phyloP scores from a whole-genome alignment of 2,329 filamentous ascomycete genomes.

The Lecanosticta acicola region DNA sequence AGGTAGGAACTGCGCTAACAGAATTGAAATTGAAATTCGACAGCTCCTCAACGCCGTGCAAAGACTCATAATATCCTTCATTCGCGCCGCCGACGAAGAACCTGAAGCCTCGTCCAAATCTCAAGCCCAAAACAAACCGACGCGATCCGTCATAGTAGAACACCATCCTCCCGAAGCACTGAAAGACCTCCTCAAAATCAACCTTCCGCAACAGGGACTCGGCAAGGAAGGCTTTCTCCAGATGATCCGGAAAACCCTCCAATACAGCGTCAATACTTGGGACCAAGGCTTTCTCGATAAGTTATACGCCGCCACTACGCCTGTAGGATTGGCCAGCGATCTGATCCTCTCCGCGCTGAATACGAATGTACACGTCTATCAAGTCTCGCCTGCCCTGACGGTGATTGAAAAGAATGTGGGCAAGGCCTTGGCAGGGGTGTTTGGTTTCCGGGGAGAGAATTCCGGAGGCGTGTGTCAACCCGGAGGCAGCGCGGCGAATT shows the following conservation, averaged over 20 bases:
- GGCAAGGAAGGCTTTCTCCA: slow-evolving; percentile 41
- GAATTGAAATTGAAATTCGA: no score
- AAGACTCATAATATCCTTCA: slow-evolving; percentile 63
- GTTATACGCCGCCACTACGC: slow-evolving; percentile 83
- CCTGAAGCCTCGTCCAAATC: slow-evolving; percentile 41
- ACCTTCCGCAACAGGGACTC: slow-evolving; percentile 20
- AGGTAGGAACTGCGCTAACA: slow-evolving; percentile 9
- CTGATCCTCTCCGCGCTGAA: slow-evolving; percentile 80
- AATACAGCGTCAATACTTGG: slow-evolving; percentile 96
- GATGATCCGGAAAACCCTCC: slow-evolving; percentile 62
- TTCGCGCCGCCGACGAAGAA: slow-evolving; percentile 62
- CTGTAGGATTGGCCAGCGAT: slow-evolving; percentile 79
- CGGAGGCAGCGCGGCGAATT: slow-evolving; percentile 79
- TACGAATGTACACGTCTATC: slow-evolving; percentile 92
- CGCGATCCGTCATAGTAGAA: background rate
- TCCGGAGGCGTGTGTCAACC: slow-evolving; percentile 70
- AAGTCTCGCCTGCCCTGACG: slow-evolving; percentile 83
- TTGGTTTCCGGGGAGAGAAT: slow-evolving; percentile 65
- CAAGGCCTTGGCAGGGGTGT: slow-evolving; percentile 64
- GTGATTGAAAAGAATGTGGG: slow-evolving; percentile 82
- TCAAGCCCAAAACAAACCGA: background rate
- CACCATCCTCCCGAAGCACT: background rate
- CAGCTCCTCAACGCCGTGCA: slow-evolving; percentile 66
- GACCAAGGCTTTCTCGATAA: slow-evolving; percentile 96
- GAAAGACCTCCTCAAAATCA: background rate